Evolutionary conservation across 345 rosid genomes (phyloP).

Genomic region (Melastoma malabathricum): DNA sequence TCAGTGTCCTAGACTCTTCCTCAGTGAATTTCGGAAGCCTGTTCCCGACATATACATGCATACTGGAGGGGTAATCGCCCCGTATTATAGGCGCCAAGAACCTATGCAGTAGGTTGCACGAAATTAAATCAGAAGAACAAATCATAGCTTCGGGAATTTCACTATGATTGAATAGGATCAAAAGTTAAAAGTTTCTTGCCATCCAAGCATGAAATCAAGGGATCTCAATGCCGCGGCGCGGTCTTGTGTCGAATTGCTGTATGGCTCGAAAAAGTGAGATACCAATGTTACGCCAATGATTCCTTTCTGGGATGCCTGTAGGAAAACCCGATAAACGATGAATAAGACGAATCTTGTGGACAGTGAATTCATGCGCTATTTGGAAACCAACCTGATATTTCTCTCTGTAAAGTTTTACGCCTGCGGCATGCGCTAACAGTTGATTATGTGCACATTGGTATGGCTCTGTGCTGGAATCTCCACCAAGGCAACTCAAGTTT

Average conservation of each 20-base stretch:
- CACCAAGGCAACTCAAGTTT: conserved; percentile 18
- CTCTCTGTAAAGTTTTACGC: conserved; percentile 19
- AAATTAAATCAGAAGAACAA: background rate
- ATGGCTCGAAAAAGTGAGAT: conserved; percentile 5
- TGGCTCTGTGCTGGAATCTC: conserved; percentile 34
- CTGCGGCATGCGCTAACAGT: conserved; percentile 41
- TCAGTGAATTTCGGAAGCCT: conserved; percentile 11
- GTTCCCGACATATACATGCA: conserved; percentile 4
- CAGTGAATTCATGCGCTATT: too few relatives aligned
- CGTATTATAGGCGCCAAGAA: conserved; percentile 8
- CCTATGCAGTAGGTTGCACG: conserved; percentile 1
- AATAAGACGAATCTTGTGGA: background rate
- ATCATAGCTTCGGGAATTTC: background rate
- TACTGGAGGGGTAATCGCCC: conserved; percentile 12
- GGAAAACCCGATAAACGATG: too few relatives aligned
- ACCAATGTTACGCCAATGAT: conserved; percentile 6
- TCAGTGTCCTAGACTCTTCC: conserved; percentile 5
- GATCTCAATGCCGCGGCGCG: conserved; percentile 4
- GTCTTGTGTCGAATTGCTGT: conserved; percentile 3
- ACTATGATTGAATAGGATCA: background rate
- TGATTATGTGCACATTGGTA: conserved; percentile 25
- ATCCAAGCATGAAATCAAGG: conserved; percentile 11
- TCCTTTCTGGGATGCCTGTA: conserved; percentile 11
- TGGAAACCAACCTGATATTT: conserved; percentile 19
- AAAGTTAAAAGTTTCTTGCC: background rate